Conservation (phyloP, 148 eudicot genomes). For the Nepenthes gracilis region DNA sequence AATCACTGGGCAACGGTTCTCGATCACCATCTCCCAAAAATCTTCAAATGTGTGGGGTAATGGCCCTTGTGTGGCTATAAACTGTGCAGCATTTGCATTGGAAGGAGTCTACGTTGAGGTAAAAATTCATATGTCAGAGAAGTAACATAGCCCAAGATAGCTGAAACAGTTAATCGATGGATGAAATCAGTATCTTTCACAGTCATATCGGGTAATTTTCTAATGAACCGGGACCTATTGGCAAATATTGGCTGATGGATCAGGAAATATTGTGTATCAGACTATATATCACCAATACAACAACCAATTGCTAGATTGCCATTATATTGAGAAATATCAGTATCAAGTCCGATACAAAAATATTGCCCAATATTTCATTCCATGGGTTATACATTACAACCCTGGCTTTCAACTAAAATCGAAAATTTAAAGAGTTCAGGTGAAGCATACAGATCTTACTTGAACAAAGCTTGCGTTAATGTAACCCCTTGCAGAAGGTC, state of each 20-base stretch:
- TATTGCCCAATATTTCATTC: not conserved
- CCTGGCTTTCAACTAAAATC: not conserved
- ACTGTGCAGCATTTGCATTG: conserved; percentile 49
- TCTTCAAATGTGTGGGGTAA: conserved; percentile 80
- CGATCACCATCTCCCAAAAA: conserved; percentile 97
- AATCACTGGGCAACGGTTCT: conserved; percentile 69
- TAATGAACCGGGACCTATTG: no score
- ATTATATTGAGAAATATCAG: not conserved
- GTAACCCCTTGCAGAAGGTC: conserved; percentile 70
- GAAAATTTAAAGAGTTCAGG: not conserved
- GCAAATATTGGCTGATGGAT: no score
- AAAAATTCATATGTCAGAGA: conserved; percentile 9
- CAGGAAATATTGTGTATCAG: no score
- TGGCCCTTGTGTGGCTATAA: conserved; percentile 99
- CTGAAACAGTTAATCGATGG: no score
- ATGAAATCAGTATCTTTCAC: no score
- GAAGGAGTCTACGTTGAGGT: conserved; percentile 43
- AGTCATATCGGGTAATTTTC: no score
- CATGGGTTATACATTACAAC: no score
- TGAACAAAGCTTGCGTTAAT: conserved; percentile 79
- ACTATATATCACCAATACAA: no score
- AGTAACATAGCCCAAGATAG: not conserved
- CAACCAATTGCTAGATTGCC: not conserved
- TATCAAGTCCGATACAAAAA: not conserved
- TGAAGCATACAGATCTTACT: conserved; percentile 22